Evolutionary conservation across 2,329 filamentous ascomycete genomes (phyloP), one percentile per base, ranked within the genome.

Genomic region (Colletotrichum sp.): DNA sequence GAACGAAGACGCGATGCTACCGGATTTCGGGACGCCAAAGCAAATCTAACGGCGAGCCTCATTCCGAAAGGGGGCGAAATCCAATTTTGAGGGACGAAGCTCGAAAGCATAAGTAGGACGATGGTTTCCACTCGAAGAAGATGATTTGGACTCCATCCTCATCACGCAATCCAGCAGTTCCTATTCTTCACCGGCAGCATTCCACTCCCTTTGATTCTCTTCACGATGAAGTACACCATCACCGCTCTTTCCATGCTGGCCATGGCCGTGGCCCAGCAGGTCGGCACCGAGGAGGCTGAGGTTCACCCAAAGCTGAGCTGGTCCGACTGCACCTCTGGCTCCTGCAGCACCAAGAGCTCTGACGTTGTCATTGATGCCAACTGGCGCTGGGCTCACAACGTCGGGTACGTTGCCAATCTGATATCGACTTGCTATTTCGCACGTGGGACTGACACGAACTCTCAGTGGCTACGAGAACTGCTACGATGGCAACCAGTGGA

Each of bases 311-410:
- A 79, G 72, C 65, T 81, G 57, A 79, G 72, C 55, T 81, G 80
- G 80, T 79, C 79, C 74, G 78, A 77, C 52, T 83, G 81, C 74
- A 77, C 78, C 26, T 75, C 73, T 39, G 78, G 72, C 36, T 75
- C 59, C 60, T 89, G 88, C 80, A 84, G 83, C 5, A 82, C 82
- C n/a, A 82, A 86, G 75, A 81, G 81, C 66, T 86, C 84, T 21
- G 85, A 84, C 30, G 83, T 89, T 44, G 86, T 88, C 55, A 80
- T 89, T 77, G 88, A 89, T 75, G 78, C 87, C 72, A 89, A 89
- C 80, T 89, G 87, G 87, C 86, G 88, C 68, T 89, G 88, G 88
- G 80, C 88, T 66, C 87, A 89, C 80, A 79, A 80, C 10, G 82
- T 82, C 49, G 78, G 78, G 73, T 73, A 73, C 28, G 70, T 26